Percentiles rank a stretch among this genome's conserved stretches.
Evolutionary conservation across 1,284 basidiomycete species (phyloP).

Genomic region (Melampsora larici-populina): DNA sequence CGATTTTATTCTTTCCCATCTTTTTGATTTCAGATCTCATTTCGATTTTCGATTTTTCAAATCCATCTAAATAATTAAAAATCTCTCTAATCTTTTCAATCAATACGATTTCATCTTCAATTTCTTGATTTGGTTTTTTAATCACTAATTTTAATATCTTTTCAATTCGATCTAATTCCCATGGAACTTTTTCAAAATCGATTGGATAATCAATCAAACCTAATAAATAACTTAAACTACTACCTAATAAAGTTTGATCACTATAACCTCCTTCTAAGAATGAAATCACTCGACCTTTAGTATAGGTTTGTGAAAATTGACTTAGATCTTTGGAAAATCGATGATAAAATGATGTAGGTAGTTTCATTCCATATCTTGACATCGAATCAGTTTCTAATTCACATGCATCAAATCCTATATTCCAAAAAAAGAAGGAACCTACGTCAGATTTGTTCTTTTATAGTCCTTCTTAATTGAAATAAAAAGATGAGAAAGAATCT

Average conservation of each 20-base stretch:
- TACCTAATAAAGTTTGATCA: slow-evolving; percentile 51
- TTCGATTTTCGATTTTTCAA: neutral
- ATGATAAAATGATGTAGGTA: slow-evolving; percentile 52
- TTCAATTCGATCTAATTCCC: neutral
- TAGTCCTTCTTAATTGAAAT: too few relatives aligned
- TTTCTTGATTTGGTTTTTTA: neutral
- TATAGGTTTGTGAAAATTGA: slow-evolving; percentile 47
- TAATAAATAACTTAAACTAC: slow-evolving; percentile 32
- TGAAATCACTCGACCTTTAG: slow-evolving; percentile 49
- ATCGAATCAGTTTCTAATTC: slow-evolving; percentile 52
- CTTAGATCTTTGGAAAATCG: slow-evolving; percentile 50
- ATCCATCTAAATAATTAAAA: neutral
- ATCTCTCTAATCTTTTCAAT: neutral
- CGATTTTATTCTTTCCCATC: neutral
- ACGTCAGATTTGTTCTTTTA: too few relatives aligned
- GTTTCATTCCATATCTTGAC: slow-evolving; percentile 53
- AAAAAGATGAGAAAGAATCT: slow-evolving; percentile 40
- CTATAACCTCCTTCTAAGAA: slow-evolving; percentile 53
- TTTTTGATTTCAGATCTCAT: neutral
- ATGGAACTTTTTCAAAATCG: neutral
- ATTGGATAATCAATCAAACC: slow-evolving; percentile 5
- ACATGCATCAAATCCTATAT: slow-evolving; percentile 49
- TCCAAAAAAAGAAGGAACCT: neutral
- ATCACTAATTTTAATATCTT: neutral
- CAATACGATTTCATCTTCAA: neutral